Evolutionary conservation across 495 filamentous ascomycete species (phyloP).

Genomic region (Aspergillus cristatus): DNA sequence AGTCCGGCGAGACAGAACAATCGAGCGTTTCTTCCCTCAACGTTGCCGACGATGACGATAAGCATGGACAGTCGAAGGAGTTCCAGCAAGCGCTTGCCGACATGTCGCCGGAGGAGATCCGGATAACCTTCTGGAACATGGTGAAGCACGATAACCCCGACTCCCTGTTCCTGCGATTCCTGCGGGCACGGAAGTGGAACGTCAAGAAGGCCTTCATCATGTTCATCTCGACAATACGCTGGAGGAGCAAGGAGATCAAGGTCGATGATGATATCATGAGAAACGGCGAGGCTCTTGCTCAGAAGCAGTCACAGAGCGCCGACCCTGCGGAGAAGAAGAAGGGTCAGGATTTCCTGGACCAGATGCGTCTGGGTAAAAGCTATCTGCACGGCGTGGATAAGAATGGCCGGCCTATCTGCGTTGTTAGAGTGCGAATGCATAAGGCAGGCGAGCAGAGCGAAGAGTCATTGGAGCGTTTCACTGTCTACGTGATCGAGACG

Average conservation of each 20-base stretch:
- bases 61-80: slow-evolving; percentile 83
- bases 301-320: slow-evolving; percentile 47
- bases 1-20: slow-evolving; percentile 16
- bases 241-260: slow-evolving; percentile 71
- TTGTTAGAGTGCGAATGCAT: slow-evolving; percentile 76
- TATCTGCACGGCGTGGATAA: slow-evolving; percentile 86
- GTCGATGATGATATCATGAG: slow-evolving; percentile 81
- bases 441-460: slow-evolving; percentile 72
- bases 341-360: slow-evolving; percentile 72
- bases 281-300: slow-evolving; percentile 61
- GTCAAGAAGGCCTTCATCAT: slow-evolving; percentile 88
- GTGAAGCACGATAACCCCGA: slow-evolving; percentile 94
- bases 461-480: slow-evolving; percentile 73
- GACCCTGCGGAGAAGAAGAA: slow-evolving; percentile 52
- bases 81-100: slow-evolving; percentile 72
- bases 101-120: slow-evolving; percentile 66
- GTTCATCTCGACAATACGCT: slow-evolving; percentile 89
- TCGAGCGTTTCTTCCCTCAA: slow-evolving; percentile 21
- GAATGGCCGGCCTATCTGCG: slow-evolving; percentile 75
- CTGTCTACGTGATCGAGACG: slow-evolving; percentile 90
- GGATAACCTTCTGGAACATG: slow-evolving; percentile 87
- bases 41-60: slow-evolving; percentile 64
- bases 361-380: slow-evolving; percentile 89
- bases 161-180: slow-evolving; percentile 74
- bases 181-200: slow-evolving; percentile 94